A percentile compares a stretch with the other conserved stretches of the same genome.
Evolutionary conservation across 805 yeast species (phyloP).

Genomic region (Starmerella kuoi): DNA sequence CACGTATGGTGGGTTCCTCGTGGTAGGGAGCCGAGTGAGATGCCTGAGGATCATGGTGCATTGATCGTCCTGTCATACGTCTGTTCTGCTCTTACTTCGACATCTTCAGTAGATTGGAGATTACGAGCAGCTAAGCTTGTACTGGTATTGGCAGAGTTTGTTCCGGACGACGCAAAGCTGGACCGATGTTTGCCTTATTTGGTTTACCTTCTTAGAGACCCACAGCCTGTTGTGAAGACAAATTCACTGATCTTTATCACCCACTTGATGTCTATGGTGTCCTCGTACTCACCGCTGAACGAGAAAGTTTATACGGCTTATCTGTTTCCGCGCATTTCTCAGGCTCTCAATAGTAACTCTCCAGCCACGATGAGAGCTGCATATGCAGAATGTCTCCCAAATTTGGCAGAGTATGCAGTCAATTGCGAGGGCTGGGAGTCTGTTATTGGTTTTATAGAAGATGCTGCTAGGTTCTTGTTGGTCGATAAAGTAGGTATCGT

Average conservation of each 20-base stretch:
- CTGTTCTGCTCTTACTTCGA: conserved; percentile 48
- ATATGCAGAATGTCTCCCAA: conserved; percentile 63
- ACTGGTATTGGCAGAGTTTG: conserved; percentile 58
- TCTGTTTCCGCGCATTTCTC: conserved; percentile 52
- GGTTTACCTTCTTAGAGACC: conserved; percentile 58
- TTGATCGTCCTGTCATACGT: conserved; percentile 47
- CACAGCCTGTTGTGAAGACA: conserved; percentile 50
- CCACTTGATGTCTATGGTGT: conserved; percentile 52
- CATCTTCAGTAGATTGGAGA: conserved; percentile 47
- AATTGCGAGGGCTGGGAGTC: conserved; percentile 24
- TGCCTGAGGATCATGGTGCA: conserved; percentile 32
- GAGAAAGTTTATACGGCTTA: conserved; percentile 71
- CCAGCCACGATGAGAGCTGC: conserved; percentile 44
- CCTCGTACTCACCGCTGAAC: conserved; percentile 59
- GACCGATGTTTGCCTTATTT: conserved; percentile 79
- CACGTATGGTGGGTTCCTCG: conserved; percentile 10
- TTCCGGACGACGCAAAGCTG: conserved; percentile 71
- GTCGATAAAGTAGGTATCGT: conserved; percentile 61
- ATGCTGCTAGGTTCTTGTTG: conserved; percentile 48
- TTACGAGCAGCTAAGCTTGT: conserved; percentile 65
- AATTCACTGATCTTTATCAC: conserved; percentile 54
- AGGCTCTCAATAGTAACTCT: conserved; percentile 32
- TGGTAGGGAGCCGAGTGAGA: neutral
- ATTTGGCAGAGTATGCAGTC: conserved; percentile 52
- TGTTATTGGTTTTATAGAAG: conserved; percentile 44